Base-by-base conservation (phyloP, 179 eudicot genomes). In the Silene coronaria region DNA sequence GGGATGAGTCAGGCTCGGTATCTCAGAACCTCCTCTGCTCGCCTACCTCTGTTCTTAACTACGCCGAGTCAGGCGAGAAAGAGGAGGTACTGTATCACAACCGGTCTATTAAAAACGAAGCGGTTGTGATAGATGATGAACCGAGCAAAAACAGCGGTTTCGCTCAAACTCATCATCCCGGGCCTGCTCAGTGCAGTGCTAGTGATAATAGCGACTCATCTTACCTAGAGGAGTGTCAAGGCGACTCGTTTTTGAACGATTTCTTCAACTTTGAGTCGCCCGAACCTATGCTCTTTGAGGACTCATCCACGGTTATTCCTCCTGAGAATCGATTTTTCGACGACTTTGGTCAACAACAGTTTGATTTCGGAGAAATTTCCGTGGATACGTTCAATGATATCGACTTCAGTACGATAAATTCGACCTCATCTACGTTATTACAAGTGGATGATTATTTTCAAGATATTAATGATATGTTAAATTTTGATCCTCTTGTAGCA, bases 41-140 rank as follows among this genome's bases (percentile, higher is more conserved):
- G 0, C 97, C 97, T 0, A 88, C 89, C 13, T 91, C 96, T 0
- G 97, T 92, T n/a, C 78, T 93, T 8, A 83, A 82, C 27, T 55
- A 75, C 74, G 28, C 70, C 13, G 71, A 48, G 22, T 76, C 83
- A 0, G 32, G 76, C 21, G 82, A 70, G 24, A 71, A 77, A 42
- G 80, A 68, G 13, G 17, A 5, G 1, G 42, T 51, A n/a, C n/a
- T n/a, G 26, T 76, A 45, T 57, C 67, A 59, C 19, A 71, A 66
- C 78, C 59, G 24, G 72, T 51, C 30, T 62, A 23, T 22, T 73
- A 71, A 70, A 46, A 24, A 0, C 3, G 38, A 26, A 6, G 13
- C 53, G 72, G 66, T 68, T 64, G 14, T 16, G n/a, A 53, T 11
- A 5, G 53, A 26, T 38, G 78, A 58, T 58, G 38, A 42, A n/a